Evolutionary conservation across 2,329 filamentous ascomycete genomes (phyloP).

Genomic region (Diplodia scrobiculata): DNA sequence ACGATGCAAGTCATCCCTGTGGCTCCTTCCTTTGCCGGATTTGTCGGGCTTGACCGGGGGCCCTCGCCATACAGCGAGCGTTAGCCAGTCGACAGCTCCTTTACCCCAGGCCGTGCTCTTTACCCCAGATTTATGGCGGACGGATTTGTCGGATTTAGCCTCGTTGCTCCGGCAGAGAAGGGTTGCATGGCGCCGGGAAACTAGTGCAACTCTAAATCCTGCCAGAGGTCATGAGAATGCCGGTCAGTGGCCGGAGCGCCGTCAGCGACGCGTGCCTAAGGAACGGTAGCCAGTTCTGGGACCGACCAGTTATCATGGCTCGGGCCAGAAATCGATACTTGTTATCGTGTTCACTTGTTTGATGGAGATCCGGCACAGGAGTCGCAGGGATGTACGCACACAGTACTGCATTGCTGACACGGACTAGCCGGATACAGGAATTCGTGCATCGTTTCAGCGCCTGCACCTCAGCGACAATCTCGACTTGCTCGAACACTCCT

Average conservation of each 20-base stretch:
- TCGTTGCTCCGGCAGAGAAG: not conserved
- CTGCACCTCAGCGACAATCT: not conserved
- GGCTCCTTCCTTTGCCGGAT: not conserved
- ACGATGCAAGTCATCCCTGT: not conserved
- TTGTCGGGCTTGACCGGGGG: conserved; percentile 1
- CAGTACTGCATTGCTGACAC: not conserved
- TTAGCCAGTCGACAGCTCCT: not conserved
- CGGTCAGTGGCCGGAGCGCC: not conserved
- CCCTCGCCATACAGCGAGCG: not conserved
- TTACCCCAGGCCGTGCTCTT: conserved; percentile 5
- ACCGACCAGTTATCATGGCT: not conserved
- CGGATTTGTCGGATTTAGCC: conserved; percentile 27
- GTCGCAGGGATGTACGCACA: not conserved
- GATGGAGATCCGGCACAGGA: conserved; percentile 14
- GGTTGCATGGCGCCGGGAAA: not conserved
- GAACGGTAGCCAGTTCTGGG: not conserved
- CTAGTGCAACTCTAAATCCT: conserved; percentile 20
- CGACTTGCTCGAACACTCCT: not conserved
- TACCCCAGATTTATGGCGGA: conserved; percentile 17
- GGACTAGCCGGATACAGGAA: conserved; percentile 15
- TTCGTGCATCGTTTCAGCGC: not conserved
- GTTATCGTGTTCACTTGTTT: not conserved
- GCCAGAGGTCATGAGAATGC: not conserved
- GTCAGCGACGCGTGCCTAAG: not conserved
- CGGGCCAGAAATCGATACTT: not conserved